A percentile compares a stretch with the other conserved stretches of the same genome.
Evolutionary conservation across 2,329 filamentous ascomycete species (phyloP).

Genomic region (Fusarium falciforme): DNA sequence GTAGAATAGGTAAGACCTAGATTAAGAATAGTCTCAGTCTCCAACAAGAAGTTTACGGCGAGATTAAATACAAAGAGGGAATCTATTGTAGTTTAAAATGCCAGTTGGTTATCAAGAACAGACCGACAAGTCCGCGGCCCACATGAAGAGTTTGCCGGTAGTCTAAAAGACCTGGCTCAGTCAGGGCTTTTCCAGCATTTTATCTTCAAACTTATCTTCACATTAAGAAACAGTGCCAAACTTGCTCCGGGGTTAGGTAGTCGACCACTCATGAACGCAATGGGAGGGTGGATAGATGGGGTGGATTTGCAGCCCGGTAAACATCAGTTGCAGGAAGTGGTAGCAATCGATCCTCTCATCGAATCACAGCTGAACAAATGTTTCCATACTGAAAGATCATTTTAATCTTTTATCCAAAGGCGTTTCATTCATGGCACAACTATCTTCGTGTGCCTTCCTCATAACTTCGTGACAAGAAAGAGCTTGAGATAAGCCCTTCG

Average conservation of each 20-base stretch:
- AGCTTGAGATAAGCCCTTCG: background rate
- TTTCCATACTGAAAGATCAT: background rate
- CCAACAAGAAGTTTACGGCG: background rate
- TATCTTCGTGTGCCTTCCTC: background rate
- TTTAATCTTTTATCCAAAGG: background rate
- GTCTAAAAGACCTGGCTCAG: no score
- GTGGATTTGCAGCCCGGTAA: background rate
- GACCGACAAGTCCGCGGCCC: background rate
- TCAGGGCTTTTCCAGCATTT: no score
- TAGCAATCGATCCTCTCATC: background rate
- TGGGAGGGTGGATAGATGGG: background rate
- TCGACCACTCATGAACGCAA: background rate
- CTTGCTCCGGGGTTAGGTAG: background rate
- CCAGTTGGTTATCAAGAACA: background rate
- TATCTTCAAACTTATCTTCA: no score
- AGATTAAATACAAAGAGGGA: background rate
- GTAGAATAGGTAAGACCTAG: background rate
- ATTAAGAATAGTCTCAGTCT: background rate
- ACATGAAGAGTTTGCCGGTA: no score
- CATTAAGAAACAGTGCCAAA: background rate
- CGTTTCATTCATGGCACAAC: background rate
- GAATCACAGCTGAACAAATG: background rate
- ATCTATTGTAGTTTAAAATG: background rate
- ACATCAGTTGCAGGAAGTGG: background rate
- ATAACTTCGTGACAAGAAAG: background rate